A percentile compares a stretch with the other conserved stretches of the same genome.
phyloP scores from a whole-genome alignment of 805 yeast genomes.

The Myxozyma vanderwaltii region DNA sequence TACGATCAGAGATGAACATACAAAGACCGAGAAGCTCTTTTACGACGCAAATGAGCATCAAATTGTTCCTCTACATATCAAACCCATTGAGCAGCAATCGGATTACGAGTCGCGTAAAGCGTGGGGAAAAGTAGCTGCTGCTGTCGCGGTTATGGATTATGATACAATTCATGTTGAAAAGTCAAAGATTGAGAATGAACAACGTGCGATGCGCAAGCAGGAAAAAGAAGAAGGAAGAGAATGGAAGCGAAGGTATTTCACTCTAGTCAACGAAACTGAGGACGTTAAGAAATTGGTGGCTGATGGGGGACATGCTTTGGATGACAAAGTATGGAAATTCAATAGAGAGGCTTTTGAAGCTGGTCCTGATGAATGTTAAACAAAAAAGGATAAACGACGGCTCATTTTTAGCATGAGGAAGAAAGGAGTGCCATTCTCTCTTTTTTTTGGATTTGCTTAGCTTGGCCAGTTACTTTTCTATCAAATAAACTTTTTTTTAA shows the following conservation, averaged over 20 bases:
- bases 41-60: constrained; percentile 43
- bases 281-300: constrained; percentile 17
- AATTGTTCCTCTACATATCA: constrained; percentile 65
- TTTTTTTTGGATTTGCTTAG: no score
- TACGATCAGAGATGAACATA: constrained; percentile 59
- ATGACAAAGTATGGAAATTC: constrained; percentile 38
- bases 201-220: constrained; percentile 75
- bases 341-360: constrained; percentile 35
- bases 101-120: constrained; percentile 83
- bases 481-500: no score
- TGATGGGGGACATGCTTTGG: constrained; percentile 25
- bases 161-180: constrained; percentile 75
- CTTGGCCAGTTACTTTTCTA: no score
- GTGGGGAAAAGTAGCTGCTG: constrained; percentile 87
- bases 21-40: constrained; percentile 44
- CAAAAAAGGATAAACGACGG: not conserved
- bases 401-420: no score
- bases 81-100: constrained; percentile 80
- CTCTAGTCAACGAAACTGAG: constrained; percentile 38
- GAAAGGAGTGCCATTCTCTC: no score
- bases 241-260: constrained; percentile 89
- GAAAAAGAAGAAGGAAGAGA: constrained; percentile 64
- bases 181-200: constrained; percentile 76
- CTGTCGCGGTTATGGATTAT: constrained; percentile 74
- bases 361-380: constrained; percentile 34